Evolutionary conservation across 768 basidiomycete genomes (phyloP).

Genomic region (Russula dissimulans): DNA sequence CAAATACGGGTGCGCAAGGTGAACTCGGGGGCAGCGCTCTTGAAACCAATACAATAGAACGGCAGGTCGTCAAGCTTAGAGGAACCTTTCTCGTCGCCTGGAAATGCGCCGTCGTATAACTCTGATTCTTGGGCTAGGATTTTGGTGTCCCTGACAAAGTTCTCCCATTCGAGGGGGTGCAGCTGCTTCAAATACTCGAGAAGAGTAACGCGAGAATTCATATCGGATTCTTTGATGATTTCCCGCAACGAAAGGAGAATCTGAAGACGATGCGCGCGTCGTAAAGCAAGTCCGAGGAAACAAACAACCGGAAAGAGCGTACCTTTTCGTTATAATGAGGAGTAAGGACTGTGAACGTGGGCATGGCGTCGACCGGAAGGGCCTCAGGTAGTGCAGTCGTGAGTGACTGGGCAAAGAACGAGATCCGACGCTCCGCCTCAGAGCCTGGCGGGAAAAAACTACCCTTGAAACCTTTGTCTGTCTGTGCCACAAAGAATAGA

Average conservation of each 20-base stretch:
- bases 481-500: conserved; percentile 96
- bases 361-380: conserved; percentile 97
- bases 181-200: conserved; percentile 98
- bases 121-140: conserved; percentile 95
- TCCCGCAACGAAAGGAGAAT: conserved; percentile 93
- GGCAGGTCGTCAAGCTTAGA: conserved; percentile 88
- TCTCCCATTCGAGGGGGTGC: conserved; percentile 98
- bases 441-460: conserved; percentile 92
- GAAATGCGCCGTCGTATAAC: conserved; percentile 71
- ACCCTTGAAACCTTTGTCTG: conserved; percentile 73
- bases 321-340: conserved; percentile 99
- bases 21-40: conserved; percentile 96
- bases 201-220: conserved; percentile 92
- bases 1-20: conserved; percentile 98
- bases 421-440: conserved; percentile 95
- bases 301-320: conserved; percentile 7
- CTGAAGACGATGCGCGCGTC: conserved; percentile 28
- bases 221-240: conserved; percentile 98
- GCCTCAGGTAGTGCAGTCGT: conserved; percentile 93
- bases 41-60: conserved; percentile 98
- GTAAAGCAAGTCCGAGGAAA: not conserved
- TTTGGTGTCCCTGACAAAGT: conserved; percentile 99
- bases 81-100: conserved; percentile 70
- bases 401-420: conserved; percentile 96
- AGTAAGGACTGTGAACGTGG: conserved; percentile 95